phyloP scores from a whole-genome alignment of 1,284 basidiomycete species.

The Pterula multifida region DNA sequence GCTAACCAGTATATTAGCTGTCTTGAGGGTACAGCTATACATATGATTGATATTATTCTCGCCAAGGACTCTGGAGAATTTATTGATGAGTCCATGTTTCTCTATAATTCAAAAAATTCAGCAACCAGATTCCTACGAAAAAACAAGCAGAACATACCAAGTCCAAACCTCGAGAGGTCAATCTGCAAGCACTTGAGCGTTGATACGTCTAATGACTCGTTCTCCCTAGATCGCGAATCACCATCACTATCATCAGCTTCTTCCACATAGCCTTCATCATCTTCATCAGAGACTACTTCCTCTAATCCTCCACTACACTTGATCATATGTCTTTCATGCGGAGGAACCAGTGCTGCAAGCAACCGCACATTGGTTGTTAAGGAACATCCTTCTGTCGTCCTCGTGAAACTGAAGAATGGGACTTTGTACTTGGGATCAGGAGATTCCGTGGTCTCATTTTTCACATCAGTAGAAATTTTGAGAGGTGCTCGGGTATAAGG shows the following conservation, averaged over 20 bases:
- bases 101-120: conserved; percentile 30
- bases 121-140: neutral
- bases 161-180: conserved; percentile 54
- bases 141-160: conserved; percentile 32
- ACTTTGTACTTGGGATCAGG: conserved; percentile 17
- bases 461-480: neutral
- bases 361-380: conserved; percentile 52
- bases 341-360: conserved; percentile 54
- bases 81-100: conserved; percentile 65
- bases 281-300: neutral
- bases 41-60: conserved; percentile 69
- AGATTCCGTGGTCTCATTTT: neutral
- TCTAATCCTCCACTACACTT: conserved; percentile 59
- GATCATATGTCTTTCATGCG: conserved; percentile 58
- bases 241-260: conserved; percentile 15
- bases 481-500: neutral
- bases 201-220: conserved; percentile 18
- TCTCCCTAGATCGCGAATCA: conserved; percentile 11
- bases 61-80: conserved; percentile 61
- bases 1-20: conserved; percentile 66
- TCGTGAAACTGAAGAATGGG: conserved; percentile 70
- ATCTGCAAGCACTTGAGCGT: conserved; percentile 56
- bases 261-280: conserved; percentile 20
- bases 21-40: conserved; percentile 77
- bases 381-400: conserved; percentile 62